Conservation (phyloP, 768 basidiomycete species). For the Tricholoma sp. region DNA sequence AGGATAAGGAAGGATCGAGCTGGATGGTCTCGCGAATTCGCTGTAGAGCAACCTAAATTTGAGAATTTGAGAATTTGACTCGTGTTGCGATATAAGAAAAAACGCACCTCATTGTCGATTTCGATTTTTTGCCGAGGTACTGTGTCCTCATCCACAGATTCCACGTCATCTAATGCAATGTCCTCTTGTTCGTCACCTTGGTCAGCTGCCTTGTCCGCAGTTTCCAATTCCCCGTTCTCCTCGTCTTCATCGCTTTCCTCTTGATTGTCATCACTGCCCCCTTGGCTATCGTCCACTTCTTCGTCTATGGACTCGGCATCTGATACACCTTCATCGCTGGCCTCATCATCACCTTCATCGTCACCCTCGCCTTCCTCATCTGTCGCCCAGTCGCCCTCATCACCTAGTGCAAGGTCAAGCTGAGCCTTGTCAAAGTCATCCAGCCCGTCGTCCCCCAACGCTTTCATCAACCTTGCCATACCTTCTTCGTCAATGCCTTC, state of each 20-base stretch:
- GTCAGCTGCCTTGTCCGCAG: constrained; percentile 29
- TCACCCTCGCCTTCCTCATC: constrained; percentile 18
- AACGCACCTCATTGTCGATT: constrained; percentile 72
- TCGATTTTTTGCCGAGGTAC: constrained; percentile 80
- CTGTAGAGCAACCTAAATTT: constrained; percentile 61
- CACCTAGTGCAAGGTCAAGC: constrained; percentile 37
- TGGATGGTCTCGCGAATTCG: constrained; percentile 77
- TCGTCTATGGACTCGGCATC: constrained; percentile 29
- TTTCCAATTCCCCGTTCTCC: constrained; percentile 40
- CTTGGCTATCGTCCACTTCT: constrained; percentile 25
- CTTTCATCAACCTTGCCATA: constrained; percentile 50
- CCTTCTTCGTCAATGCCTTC: constrained; percentile 53
- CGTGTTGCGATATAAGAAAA: neutral
- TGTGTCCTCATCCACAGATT: constrained; percentile 73
- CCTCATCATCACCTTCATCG: constrained; percentile 15
- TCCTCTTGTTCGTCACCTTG: constrained; percentile 37
- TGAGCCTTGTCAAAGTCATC: constrained; percentile 62
- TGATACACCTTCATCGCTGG: constrained; percentile 14
- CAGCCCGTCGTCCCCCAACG: constrained; percentile 59
- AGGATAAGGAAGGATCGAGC: constrained; percentile 68
- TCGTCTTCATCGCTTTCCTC: constrained; percentile 57
- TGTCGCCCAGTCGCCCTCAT: constrained; percentile 10
- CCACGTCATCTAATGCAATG: constrained; percentile 65
- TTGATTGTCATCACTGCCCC: neutral
- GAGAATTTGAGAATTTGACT: neutral